Evolutionary conservation across 805 yeast species (phyloP), one percentile per base, ranked within the genome.

Genomic region (Saturnispora besseyi): DNA sequence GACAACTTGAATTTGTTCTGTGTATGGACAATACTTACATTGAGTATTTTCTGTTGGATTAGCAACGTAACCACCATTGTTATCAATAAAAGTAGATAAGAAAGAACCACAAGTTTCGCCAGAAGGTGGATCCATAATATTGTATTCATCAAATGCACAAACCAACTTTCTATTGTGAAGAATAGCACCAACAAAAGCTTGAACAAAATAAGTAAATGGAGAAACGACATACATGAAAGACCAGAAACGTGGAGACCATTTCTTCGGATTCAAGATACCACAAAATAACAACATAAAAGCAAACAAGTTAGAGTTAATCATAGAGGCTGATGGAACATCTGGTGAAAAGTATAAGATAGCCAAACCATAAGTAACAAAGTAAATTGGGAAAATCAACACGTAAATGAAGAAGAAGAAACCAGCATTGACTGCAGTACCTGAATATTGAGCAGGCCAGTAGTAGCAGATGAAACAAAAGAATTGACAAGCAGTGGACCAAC

Each of bases 191-290:
- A 82, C 71, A 55, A 82, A 71, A 37, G 78, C 76, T 58, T 79
- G 80, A 49, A 85, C 71, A 63, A 82, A 78, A 61, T 85, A 86
- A 1, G 87, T 83, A 67, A 75, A 77, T 22, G 84, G 91, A 30
- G 85, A 81, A 33, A 71, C 76, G 53, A 81, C 76, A 72, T 83
- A 81, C 88, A 86, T 82, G 66, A 82, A 86, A 45, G 77, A 78
- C 93, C 93, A 85, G 71, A 86, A 86, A 4, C 83, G 80, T 30
- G 93, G 90, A 76, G 85, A 76, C 52, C 71, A 69, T 13, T 57
- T 46, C 21, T 63, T 64, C 30, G 85, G 83, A 57, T 80, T 84
- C 54, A 81, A 67, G 47, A 82, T 81, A 68, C 88, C 87, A 63
- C 84, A 73, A 70, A 84, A 84, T 37, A 80, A 69, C 52, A 82